Evolutionary conservation across 2,329 filamentous ascomycete genomes (phyloP), one percentile per base, ranked within the genome.

Genomic region (Boeremia exigua): DNA sequence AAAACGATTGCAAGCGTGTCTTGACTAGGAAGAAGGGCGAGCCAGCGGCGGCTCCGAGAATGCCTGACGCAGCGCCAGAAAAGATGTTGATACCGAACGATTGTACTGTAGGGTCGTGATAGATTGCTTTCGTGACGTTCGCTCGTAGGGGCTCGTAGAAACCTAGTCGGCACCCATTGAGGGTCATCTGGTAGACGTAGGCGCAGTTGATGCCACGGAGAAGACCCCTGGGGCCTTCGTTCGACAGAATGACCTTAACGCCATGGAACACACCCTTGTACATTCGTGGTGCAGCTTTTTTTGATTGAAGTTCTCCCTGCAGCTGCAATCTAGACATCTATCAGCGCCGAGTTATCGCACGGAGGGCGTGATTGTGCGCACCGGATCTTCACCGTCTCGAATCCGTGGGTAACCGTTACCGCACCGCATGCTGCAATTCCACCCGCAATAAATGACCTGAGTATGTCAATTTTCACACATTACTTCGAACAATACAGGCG

Each of bases 371-470:
- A 36, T 27, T 47, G 45, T 58, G 73, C 82, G 73, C 82, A 93
- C 89, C 93, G 90, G 74, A 98, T 98, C 85, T 99, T 99, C 75
- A 99, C 92, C 11, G 94, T 98, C 80, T 99, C 95, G 80, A 98
- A 98, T 54, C 93, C 93, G 78, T 99, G 95, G 46, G 95, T 98
- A 63, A 96, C 93, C 36, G 94, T 98, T 54, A 99, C 95, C 63
- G 95, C 95, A 73, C 95, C 95, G 79, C 94, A 98, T 63, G 95
- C 95, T 73, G 95, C 95, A 73, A 99, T 90, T 74, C 95, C 95
- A 75, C 95, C 95, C 54, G 95, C 94, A 70, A 98, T 87, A 82
- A 99, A 99, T 59, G 92, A 91, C 65, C 93, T 86, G 48, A 6
- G 17, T 3, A n/a, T 6, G 27, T 33, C 25, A 42, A 53, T 60